Evolutionary conservation across 257 asterid genomes (phyloP).

Genomic region (Salvia rosmarinus): DNA sequence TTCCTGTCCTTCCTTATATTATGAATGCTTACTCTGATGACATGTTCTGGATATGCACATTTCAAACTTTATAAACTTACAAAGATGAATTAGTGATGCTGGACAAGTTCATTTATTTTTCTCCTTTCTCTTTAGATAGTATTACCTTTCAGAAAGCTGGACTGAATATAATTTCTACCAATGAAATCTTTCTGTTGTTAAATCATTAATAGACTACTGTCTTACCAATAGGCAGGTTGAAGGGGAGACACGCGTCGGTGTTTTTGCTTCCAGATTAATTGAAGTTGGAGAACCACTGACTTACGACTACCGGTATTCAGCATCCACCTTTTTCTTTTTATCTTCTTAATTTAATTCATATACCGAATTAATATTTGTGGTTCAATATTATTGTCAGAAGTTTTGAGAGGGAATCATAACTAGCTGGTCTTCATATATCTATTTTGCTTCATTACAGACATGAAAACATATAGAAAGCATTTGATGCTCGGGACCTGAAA

Average conservation of each 20-base stretch:
- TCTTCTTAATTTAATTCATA: background rate
- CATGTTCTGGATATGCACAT: background rate
- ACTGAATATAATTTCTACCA: conserved; percentile 4
- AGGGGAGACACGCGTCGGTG: conserved; percentile 86
- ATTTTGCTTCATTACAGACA: background rate
- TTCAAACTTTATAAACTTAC: background rate
- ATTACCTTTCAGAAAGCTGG: conserved; percentile 1
- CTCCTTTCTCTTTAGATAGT: background rate
- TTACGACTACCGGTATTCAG: conserved; percentile 81
- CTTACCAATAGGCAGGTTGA: conserved; percentile 77
- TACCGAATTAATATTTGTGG: background rate
- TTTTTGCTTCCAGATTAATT: conserved; percentile 77
- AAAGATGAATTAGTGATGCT: background rate
- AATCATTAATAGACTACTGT: conserved; percentile 18
- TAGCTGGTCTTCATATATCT: background rate
- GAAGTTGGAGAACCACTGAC: conserved; percentile 85
- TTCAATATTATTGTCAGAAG: background rate
- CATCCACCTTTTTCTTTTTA: conserved; percentile 3
- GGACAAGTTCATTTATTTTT: background rate
- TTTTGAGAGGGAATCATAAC: background rate
- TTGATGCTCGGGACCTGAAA: too few relatives aligned
- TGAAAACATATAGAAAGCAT: background rate
- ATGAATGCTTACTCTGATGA: background rate
- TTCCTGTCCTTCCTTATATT: background rate
- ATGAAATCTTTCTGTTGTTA: background rate